Conservation (phyloP, 495 filamentous ascomycete species). For the Penicillium diatomitis region DNA sequence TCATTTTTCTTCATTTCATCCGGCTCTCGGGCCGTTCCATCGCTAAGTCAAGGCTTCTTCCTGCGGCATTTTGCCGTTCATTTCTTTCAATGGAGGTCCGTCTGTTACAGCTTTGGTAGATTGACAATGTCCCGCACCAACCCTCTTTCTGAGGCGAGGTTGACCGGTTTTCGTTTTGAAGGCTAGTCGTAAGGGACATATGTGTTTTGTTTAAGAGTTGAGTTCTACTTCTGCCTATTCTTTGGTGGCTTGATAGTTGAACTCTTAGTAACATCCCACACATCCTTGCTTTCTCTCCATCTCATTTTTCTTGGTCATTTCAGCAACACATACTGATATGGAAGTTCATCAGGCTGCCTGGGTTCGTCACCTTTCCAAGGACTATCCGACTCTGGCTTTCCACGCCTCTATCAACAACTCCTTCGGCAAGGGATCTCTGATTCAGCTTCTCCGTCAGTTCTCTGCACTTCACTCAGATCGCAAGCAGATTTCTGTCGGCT, state of each 20-base stretch:
- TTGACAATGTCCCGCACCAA: constrained; percentile 63
- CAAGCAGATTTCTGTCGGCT: constrained; percentile 84
- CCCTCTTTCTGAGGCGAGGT: constrained; percentile 51
- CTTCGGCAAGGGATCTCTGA: constrained; percentile 75
- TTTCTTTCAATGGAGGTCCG: constrained; percentile 56
- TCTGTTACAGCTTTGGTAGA: constrained; percentile 99
- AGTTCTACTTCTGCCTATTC: constrained; percentile 47
- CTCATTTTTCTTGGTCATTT: constrained; percentile 14
- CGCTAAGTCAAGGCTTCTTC: constrained; percentile 94
- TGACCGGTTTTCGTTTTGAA: constrained; percentile 79
- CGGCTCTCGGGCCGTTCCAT: constrained; percentile 41
- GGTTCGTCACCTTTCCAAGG: constrained; percentile 71
- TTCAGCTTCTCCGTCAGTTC: constrained; percentile 81
- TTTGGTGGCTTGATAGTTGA: constrained; percentile 50
- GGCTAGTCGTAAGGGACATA: constrained; percentile 45
- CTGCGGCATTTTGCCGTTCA: constrained; percentile 34
- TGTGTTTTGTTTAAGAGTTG: constrained; percentile 85
- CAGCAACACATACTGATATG: constrained; percentile 26
- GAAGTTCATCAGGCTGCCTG: constrained; percentile 60
- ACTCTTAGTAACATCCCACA: constrained; percentile 99
- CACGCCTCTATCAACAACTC: constrained; percentile 88
- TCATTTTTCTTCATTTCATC: constrained; percentile 4
- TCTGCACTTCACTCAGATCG: constrained; percentile 80
- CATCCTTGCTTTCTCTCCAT: constrained; percentile 41
- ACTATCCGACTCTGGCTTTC: constrained; percentile 89